These are phyloP conservation scores for Cytospora chrysosperma DNA, from an alignment of 2,329 filamentous ascomycete species.

Conservation along the genomic window DNA sequence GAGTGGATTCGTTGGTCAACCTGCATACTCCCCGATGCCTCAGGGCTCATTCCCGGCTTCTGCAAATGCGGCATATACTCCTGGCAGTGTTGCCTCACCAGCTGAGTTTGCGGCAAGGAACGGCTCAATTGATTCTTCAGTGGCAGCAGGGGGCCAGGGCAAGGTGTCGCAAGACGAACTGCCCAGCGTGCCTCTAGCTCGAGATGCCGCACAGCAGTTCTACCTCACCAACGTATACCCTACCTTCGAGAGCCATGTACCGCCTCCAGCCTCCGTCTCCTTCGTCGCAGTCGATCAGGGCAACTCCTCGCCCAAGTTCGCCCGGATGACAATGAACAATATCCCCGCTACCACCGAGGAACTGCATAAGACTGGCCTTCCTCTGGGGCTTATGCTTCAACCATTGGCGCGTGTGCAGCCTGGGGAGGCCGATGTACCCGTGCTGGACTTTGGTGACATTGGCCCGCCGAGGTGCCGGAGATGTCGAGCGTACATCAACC, in stretches of 20 bases:
- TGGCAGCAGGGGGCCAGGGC: slow-evolving; percentile 64
- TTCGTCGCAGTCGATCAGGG: slow-evolving; percentile 96
- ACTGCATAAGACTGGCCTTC: slow-evolving; percentile 75
- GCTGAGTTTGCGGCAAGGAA: slow-evolving; percentile 48
- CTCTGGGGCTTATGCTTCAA: slow-evolving; percentile 84
- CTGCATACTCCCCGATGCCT: slow-evolving; percentile 41
- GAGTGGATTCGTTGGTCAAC: slow-evolving; percentile 43
- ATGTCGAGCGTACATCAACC: slow-evolving; percentile 96
- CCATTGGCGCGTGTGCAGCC: slow-evolving; percentile 80
- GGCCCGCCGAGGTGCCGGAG: slow-evolving; percentile 89
- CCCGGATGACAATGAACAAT: slow-evolving; percentile 87
- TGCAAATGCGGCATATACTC: slow-evolving; percentile 51
- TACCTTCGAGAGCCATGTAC: slow-evolving; percentile 91
- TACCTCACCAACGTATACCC: slow-evolving; percentile 88
- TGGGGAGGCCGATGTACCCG: slow-evolving; percentile 83
- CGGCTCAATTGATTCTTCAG: slow-evolving; percentile 43
- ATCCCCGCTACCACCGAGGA: slow-evolving; percentile 83
- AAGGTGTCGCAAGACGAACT: slow-evolving; percentile 89
- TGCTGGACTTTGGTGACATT: slow-evolving; percentile 89
- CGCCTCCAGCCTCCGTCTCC: slow-evolving; percentile 82
- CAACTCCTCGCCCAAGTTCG: slow-evolving; percentile 92
- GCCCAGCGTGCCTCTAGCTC: slow-evolving; percentile 82
- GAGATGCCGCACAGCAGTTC: slow-evolving; percentile 78
- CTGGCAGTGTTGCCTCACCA: slow-evolving; percentile 41
- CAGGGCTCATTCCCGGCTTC: slow-evolving; percentile 59